A percentile compares a stretch with the other conserved stretches of the same genome.
Evolutionary conservation across 1,284 basidiomycete species (phyloP).

Genomic region (Peniophora sp.): DNA sequence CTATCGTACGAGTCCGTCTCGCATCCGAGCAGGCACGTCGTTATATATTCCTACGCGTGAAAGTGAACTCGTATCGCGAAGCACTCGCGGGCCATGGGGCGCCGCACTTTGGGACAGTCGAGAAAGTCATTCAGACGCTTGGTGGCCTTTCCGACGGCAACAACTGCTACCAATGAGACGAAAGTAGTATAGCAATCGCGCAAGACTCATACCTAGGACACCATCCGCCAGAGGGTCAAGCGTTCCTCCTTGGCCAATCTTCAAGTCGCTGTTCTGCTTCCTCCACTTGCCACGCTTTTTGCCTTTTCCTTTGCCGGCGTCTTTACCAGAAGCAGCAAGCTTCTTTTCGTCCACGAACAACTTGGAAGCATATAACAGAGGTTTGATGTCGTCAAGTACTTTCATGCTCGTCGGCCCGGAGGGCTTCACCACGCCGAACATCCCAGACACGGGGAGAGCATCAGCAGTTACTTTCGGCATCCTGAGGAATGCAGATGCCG

Average conservation of each 20-base stretch:
- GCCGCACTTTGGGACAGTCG: conserved; percentile 80
- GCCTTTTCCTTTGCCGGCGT: conserved; percentile 24
- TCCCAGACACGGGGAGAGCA: conserved; percentile 61
- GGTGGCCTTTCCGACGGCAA: conserved; percentile 88
- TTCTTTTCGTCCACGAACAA: conserved; percentile 68
- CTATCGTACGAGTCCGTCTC: conserved; percentile 95
- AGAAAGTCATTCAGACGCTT: conserved; percentile 84
- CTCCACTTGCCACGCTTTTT: conserved; percentile 24
- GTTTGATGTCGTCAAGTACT: conserved; percentile 82
- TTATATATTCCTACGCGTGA: conserved; percentile 72
- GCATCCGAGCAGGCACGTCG: conserved; percentile 88
- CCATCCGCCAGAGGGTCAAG: conserved; percentile 96
- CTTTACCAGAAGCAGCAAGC: conserved; percentile 27
- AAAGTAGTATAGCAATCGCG: conserved; percentile 4
- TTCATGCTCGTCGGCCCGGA: conserved; percentile 90
- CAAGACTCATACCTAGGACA: conserved; percentile 56
- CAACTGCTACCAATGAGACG: conserved; percentile 42
- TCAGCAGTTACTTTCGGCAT: conserved; percentile 62
- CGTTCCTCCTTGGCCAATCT: conserved; percentile 91
- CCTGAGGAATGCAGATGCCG: too few relatives aligned
- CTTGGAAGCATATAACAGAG: conserved; percentile 68
- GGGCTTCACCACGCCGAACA: conserved; percentile 83
- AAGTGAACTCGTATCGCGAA: conserved; percentile 9
- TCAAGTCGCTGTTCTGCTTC: conserved; percentile 34
- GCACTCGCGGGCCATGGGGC: conserved; percentile 1